Conservation (phyloP, 768 basidiomycete genomes). For the Pleurotus salmoneostramineus region DNA sequence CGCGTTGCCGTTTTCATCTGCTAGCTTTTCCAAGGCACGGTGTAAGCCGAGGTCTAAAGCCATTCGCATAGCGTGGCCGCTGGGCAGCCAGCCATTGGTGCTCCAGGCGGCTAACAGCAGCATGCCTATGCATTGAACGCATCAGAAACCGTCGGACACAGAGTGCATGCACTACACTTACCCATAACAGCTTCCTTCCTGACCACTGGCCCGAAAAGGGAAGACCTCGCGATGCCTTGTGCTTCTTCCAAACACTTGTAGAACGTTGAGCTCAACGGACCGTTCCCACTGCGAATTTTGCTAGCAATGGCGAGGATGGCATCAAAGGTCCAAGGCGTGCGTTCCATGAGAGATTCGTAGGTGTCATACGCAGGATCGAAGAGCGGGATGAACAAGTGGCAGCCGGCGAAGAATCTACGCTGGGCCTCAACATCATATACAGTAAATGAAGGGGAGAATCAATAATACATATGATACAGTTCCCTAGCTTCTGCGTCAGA, state of each 20-base stretch:
- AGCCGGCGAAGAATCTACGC: constrained; percentile 89
- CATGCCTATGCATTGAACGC: constrained; percentile 57
- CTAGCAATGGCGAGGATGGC: constrained; percentile 89
- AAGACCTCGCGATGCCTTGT: constrained; percentile 91
- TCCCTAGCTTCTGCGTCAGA: constrained; percentile 83
- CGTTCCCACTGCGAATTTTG: constrained; percentile 89
- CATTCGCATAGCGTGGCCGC: constrained; percentile 96
- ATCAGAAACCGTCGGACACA: constrained; percentile 10
- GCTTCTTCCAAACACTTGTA: constrained; percentile 93
- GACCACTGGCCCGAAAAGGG: constrained; percentile 90
- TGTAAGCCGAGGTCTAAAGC: constrained; percentile 91
- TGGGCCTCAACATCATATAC: constrained; percentile 27
- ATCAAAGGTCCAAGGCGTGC: constrained; percentile 95
- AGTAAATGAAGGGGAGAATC: constrained; percentile 22
- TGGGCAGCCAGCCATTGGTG: constrained; percentile 92
- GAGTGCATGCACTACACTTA: constrained; percentile 25
- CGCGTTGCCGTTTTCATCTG: constrained; percentile 42
- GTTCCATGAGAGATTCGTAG: constrained; percentile 86
- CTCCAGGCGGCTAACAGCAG: constrained; percentile 90
- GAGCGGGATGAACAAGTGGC: constrained; percentile 93
- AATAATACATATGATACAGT: constrained; percentile 81
- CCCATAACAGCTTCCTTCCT: constrained; percentile 95
- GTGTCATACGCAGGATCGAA: constrained; percentile 94
- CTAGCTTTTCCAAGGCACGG: constrained; percentile 87
- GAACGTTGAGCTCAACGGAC: constrained; percentile 79